Percentiles rank a stretch among this genome's conserved stretches.
Evolutionary conservation across 805 yeast genomes (phyloP).

Genomic region (Candida methanosorbosa): DNA sequence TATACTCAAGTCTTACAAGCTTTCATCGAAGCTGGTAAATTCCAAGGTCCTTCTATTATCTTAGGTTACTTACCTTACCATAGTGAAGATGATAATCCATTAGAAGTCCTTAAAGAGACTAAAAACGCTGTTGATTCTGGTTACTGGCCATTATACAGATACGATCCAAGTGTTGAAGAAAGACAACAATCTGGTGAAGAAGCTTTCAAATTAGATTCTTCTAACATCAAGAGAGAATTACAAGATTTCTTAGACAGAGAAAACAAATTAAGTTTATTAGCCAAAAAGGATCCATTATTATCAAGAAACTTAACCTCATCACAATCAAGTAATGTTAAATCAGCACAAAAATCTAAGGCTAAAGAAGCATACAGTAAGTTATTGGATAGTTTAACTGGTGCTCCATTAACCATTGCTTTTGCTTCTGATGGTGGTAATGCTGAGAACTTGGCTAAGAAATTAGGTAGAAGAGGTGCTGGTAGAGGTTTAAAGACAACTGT

Average conservation of each 20-base stretch:
- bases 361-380: slow-evolving; percentile 69
- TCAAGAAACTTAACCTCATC: slow-evolving; percentile 63
- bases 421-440: slow-evolving; percentile 95
- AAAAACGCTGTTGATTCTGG: slow-evolving; percentile 88
- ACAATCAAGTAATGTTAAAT: slow-evolving; percentile 52
- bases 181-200: slow-evolving; percentile 32
- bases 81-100: slow-evolving; percentile 55
- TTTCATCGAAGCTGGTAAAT: slow-evolving; percentile 80
- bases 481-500: slow-evolving; percentile 67
- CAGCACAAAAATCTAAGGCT: slow-evolving; percentile 54
- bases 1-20: slow-evolving; percentile 91
- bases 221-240: slow-evolving; percentile 67
- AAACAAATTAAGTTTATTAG: slow-evolving; percentile 72
- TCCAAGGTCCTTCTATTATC: slow-evolving; percentile 84
- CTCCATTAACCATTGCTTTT: slow-evolving; percentile 77
- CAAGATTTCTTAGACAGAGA: slow-evolving; percentile 81
- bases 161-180: slow-evolving; percentile 51
- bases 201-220: slow-evolving; percentile 77
- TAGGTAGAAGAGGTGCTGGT: slow-evolving; percentile 69
- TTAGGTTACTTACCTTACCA: slow-evolving; percentile 81
- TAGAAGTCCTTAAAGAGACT: slow-evolving; percentile 75
- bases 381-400: slow-evolving; percentile 84
- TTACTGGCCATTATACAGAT: slow-evolving; percentile 94
- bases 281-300: slow-evolving; percentile 62
- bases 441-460: slow-evolving; percentile 67